Evolutionary conservation across 208 protist species (phyloP), one percentile per base, ranked within the genome.

Genomic region (Porcisia deanei): DNA sequence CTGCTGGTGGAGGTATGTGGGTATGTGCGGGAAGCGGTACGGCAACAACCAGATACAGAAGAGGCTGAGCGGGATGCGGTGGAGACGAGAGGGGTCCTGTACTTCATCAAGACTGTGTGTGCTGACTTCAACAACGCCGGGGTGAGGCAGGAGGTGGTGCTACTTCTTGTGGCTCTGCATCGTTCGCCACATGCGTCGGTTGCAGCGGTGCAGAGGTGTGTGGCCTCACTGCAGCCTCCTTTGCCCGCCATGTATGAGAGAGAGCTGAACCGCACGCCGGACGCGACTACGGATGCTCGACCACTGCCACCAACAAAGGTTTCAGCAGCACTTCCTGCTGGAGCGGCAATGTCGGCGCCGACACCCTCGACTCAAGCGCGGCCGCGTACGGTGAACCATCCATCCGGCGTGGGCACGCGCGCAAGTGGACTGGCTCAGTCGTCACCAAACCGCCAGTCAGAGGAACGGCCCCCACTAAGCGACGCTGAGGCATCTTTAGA

Each of bases 1-100:
- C 81, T 96, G 25, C 41, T 92, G n/a, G 84, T 91, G 74, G 91
- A 94, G 66, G 81, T 82, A 60, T 94, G 93, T 75, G 93, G 93
- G 74, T 91, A 87, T 45, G 83, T 95, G 54, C 61, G 69, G 34
- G 79, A 86, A 71, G 61, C 57, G 67, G 47, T 84, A 49, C 80
- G 71, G 69, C 76, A 66, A 43, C 64, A 77, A 47, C 30, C 75
- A 54, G 80, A 80, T 54, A 79, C 49, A 54, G 75, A 74, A 65
- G 80, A 84, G 57, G 52, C 65, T 22, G 80, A 57, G 37, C 47
- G 47, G 18, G 77, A 83, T 34, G 73, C 66, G 22, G 34, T 91
- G 9, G 89, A 96, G 25, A 79, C 80, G 53, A 84, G 83, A 71
- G 73, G 68, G 57, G 72, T 91, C 22, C 63, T 94, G 22, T 85